Percentiles rank a stretch among this genome's conserved stretches.
These are phyloP conservation scores for Wallemia hederae DNA, from an alignment of 1,284 basidiomycete genomes.

Conservation along the genomic window DNA sequence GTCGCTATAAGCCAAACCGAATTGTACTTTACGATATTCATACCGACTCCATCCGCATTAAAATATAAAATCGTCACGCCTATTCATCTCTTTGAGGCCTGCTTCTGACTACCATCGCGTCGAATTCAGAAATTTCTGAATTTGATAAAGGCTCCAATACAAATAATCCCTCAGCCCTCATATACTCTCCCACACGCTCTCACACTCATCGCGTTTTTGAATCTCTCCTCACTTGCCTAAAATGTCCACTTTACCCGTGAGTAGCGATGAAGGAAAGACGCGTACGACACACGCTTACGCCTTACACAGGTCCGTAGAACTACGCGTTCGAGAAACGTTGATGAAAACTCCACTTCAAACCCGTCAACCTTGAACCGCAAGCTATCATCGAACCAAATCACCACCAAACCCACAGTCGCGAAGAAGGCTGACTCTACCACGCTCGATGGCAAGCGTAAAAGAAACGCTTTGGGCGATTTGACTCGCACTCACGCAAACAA, in stretches of 20 bases:
- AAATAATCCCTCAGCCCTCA: too few relatives aligned
- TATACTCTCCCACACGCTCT: too few relatives aligned
- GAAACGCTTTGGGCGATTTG: slow-evolving; percentile 16
- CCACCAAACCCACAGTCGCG: not conserved
- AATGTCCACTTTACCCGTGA: not conserved
- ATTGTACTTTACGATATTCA: too few relatives aligned
- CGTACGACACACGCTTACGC: not conserved
- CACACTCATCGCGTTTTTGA: not conserved
- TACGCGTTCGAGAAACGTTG: not conserved
- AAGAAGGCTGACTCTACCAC: not conserved
- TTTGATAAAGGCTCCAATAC: too few relatives aligned
- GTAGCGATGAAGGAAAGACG: not conserved
- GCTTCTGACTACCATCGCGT: too few relatives aligned
- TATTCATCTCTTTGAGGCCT: too few relatives aligned
- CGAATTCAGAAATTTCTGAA: too few relatives aligned
- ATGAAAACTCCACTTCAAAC: not conserved
- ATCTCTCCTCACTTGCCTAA: not conserved
- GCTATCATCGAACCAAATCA: not conserved
- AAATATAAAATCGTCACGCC: too few relatives aligned
- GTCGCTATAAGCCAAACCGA: too few relatives aligned
- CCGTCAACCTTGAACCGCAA: not conserved
- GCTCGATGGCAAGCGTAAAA: slow-evolving; percentile 6
- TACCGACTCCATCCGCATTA: too few relatives aligned
- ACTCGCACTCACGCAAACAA: slow-evolving; percentile 10
- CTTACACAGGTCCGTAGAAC: not conserved